A percentile compares a stretch with the other conserved stretches of the same genome.
These are phyloP conservation scores for Pseudoturritis turrita DNA, from an alignment of 345 rosid species.

Conservation along the genomic window DNA sequence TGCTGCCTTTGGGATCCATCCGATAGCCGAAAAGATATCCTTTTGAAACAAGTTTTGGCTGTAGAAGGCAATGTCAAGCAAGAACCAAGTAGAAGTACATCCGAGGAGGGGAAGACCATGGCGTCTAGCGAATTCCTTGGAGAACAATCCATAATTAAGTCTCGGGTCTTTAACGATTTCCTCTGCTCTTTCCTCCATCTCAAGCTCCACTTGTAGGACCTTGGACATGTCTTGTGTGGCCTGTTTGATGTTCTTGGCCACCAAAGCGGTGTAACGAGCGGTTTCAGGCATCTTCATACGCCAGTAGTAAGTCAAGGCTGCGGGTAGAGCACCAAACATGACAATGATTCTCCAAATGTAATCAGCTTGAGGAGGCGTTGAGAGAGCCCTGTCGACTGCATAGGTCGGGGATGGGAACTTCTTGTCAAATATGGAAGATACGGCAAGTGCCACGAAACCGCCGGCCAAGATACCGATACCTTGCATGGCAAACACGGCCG, in stretches of 20 bases:
- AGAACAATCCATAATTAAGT: slow-evolving; percentile 53
- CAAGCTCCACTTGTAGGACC: slow-evolving; percentile 37
- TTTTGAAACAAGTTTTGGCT: slow-evolving; percentile 73
- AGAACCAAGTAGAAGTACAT: slow-evolving; percentile 56
- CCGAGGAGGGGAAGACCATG: slow-evolving; percentile 66
- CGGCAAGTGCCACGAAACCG: slow-evolving; percentile 47
- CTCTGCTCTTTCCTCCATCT: slow-evolving; percentile 29
- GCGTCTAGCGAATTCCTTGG: slow-evolving; percentile 34
- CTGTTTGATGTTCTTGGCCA: slow-evolving; percentile 45
- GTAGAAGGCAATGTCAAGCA: slow-evolving; percentile 66
- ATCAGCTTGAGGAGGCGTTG: slow-evolving; percentile 62
- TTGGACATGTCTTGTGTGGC: slow-evolving; percentile 49
- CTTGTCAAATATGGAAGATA: slow-evolving; percentile 37
- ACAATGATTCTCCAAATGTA: slow-evolving; percentile 55
- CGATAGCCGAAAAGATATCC: slow-evolving; percentile 58
- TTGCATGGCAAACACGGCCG: slow-evolving; percentile 84
- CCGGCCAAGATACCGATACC: slow-evolving; percentile 73
- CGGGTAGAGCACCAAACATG: slow-evolving; percentile 79
- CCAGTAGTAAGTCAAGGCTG: slow-evolving; percentile 61
- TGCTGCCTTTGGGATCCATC: slow-evolving; percentile 64
- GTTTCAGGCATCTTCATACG: slow-evolving; percentile 88
- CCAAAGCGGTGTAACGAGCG: slow-evolving; percentile 56
- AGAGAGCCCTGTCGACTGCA: slow-evolving; percentile 30
- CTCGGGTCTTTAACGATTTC: not conserved
- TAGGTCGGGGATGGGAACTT: slow-evolving; percentile 43